A percentile compares a stretch with the other conserved stretches of the same genome.
phyloP scores from a whole-genome alignment of 371 early-diverging fungal species.

The Dentiscutata heterogama region DNA sequence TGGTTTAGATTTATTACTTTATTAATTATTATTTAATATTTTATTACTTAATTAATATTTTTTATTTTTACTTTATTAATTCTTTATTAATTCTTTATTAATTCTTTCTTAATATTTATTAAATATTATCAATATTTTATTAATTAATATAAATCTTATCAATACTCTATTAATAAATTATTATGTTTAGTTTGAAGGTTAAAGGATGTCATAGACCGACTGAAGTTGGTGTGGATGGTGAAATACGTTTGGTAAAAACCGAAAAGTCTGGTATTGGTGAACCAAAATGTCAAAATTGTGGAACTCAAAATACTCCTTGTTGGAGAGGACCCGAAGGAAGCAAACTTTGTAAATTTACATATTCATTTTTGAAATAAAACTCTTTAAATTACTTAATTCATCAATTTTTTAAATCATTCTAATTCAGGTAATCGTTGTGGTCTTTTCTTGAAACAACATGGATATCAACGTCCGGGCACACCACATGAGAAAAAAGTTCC shows the following conservation, averaged over 20 bases:
- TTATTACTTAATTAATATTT: no score
- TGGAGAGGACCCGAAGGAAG: slow-evolving; percentile 42
- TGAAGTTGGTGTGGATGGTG: slow-evolving; percentile 38
- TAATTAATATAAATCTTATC: no score
- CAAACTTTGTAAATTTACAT: slow-evolving; percentile 24
- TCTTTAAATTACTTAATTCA: no score
- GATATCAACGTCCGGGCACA: slow-evolving; percentile 5
- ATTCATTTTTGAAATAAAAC: no score
- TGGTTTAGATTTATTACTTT: no score
- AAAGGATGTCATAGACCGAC: slow-evolving; percentile 35
- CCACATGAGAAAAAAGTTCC: background rate
- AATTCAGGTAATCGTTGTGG: slow-evolving; percentile 37
- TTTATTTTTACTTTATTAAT: no score
- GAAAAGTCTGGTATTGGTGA: background rate
- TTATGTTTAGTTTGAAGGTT: slow-evolving; percentile 32
- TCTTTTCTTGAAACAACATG: slow-evolving; percentile 32
- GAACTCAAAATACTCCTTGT: slow-evolving; percentile 33
- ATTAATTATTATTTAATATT: no score
- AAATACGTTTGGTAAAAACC: slow-evolving; percentile 33
- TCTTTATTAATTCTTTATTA: no score
- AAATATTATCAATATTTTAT: no score
- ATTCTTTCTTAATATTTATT: no score
- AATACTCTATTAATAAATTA: background rate
- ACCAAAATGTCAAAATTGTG: slow-evolving; percentile 46
- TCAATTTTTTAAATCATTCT: no score